phyloP scores from a whole-genome alignment of 768 basidiomycete genomes.

The Trametes maxima region DNA sequence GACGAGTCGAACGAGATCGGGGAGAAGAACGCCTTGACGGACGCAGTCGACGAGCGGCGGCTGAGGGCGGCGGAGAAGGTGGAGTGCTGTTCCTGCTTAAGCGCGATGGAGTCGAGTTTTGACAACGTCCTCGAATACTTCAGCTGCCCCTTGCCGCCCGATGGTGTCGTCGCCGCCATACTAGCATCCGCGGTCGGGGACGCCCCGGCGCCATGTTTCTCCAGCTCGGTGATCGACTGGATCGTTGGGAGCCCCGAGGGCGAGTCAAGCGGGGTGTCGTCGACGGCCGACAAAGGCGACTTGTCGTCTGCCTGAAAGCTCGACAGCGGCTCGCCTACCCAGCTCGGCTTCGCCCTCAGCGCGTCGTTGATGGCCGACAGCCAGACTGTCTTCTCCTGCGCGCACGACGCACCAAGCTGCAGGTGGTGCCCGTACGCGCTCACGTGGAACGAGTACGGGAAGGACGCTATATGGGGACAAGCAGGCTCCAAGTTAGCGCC shows the following conservation, averaged over 20 bases:
- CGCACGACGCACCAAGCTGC: conserved; percentile 85
- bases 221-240: conserved; percentile 35
- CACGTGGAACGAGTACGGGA: conserved; percentile 78
- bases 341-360: conserved; percentile 42
- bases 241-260: conserved; percentile 33
- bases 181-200: not conserved
- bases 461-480: conserved; percentile 51
- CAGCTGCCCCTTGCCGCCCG: conserved; percentile 1
- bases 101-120: conserved; percentile 25
- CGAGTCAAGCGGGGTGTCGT: conserved; percentile 20
- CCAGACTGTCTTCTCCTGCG: conserved; percentile 88
- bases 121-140: conserved; percentile 17
- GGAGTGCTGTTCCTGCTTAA: conserved; percentile 25
- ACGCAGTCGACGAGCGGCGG: conserved; percentile 65
- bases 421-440: conserved; percentile 70
- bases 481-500: not conserved
- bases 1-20: conserved; percentile 55
- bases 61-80: conserved; percentile 38
- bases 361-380: conserved; percentile 64
- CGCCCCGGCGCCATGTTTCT: conserved; percentile 16
- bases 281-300: conserved; percentile 38
- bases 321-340: conserved; percentile 63
- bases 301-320: conserved; percentile 53
- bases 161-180: not conserved
- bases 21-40: conserved; percentile 62